These are phyloP conservation scores for Colletotrichum orbiculare DNA, from an alignment of 2,329 filamentous ascomycete species.

Conservation along the genomic window DNA sequence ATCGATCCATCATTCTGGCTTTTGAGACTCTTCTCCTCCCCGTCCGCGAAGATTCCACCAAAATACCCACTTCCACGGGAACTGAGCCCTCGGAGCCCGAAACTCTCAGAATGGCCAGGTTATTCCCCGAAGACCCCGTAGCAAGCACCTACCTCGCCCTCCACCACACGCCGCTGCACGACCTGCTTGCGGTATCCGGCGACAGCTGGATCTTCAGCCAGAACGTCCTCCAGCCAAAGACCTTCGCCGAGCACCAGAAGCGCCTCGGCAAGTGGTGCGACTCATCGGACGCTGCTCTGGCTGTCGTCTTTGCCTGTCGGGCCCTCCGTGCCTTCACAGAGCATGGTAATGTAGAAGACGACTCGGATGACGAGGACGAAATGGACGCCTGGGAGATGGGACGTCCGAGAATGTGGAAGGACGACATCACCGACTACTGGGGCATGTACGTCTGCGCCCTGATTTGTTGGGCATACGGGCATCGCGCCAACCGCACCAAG, in stretches of 20 bases:
- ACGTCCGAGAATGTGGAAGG: constrained; percentile 40
- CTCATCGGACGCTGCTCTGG: constrained; percentile 57
- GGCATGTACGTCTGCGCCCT: constrained; percentile 66
- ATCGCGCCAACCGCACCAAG: constrained; percentile 41
- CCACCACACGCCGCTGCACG: constrained; percentile 67
- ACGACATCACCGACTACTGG: constrained; percentile 64
- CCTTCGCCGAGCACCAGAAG: constrained; percentile 59
- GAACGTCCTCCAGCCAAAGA: constrained; percentile 58
- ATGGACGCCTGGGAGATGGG: constrained; percentile 25
- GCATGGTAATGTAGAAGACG: constrained; percentile 35
- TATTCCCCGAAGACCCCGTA: constrained; percentile 58
- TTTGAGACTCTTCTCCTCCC: constrained; percentile 52
- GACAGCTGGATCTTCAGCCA: constrained; percentile 68
- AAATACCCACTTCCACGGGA: constrained; percentile 41
- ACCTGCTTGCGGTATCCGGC: constrained; percentile 67
- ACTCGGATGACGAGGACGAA: constrained; percentile 18
- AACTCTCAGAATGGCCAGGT: constrained; percentile 45
- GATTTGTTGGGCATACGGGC: constrained; percentile 69
- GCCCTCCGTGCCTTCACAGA: constrained; percentile 57
- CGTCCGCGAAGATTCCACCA: constrained; percentile 43
- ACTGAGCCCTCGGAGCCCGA: constrained; percentile 40
- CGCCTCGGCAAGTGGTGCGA: constrained; percentile 59
- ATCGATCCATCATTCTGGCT: constrained; percentile 54
- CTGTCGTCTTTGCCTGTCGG: constrained; percentile 62
- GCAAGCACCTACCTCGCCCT: constrained; percentile 67